Percentiles rank a stretch among this genome's conserved stretches.
These are phyloP conservation scores for Glarea lozoyensis DNA, from an alignment of 495 filamentous ascomycete species.

Conservation along the genomic window DNA sequence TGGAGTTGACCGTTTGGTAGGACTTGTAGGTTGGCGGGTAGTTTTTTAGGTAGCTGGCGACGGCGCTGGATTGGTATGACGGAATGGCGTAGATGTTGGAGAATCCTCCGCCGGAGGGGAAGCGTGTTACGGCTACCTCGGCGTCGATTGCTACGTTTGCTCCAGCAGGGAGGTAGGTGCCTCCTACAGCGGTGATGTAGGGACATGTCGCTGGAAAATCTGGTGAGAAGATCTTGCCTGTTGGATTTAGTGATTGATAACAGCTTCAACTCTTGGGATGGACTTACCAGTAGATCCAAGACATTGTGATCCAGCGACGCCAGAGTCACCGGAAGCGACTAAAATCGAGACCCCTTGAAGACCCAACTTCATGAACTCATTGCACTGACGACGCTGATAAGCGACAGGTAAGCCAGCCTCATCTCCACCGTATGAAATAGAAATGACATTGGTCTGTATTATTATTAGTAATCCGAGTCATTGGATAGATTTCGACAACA, in stretches of 20 bases:
- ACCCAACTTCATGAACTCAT: conserved; percentile 32
- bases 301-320: conserved; percentile 57
- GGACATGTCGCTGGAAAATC: conserved; percentile 20
- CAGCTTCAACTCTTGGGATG: too few relatives aligned
- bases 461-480: too few relatives aligned
- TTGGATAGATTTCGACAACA: too few relatives aligned
- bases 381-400: conserved; percentile 51
- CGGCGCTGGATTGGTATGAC: conserved; percentile 44
- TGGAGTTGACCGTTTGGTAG: conserved; percentile 32
- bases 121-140: conserved; percentile 19
- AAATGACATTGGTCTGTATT: conserved; percentile 54
- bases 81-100: conserved; percentile 57
- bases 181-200: conserved; percentile 36
- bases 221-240: conserved; percentile 14
- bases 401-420: conserved; percentile 41
- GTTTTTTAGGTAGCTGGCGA: conserved; percentile 40
- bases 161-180: conserved; percentile 25
- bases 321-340: conserved; percentile 51
- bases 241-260: too few relatives aligned
- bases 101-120: conserved; percentile 55
- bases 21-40: conserved; percentile 26
- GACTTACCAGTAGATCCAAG: too few relatives aligned
- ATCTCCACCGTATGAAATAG: conserved; percentile 45
- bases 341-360: conserved; percentile 36
- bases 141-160: conserved; percentile 21